These are phyloP conservation scores for Camellia oleifera DNA, from an alignment of 179 eudicot species.

Conservation along the genomic window DNA sequence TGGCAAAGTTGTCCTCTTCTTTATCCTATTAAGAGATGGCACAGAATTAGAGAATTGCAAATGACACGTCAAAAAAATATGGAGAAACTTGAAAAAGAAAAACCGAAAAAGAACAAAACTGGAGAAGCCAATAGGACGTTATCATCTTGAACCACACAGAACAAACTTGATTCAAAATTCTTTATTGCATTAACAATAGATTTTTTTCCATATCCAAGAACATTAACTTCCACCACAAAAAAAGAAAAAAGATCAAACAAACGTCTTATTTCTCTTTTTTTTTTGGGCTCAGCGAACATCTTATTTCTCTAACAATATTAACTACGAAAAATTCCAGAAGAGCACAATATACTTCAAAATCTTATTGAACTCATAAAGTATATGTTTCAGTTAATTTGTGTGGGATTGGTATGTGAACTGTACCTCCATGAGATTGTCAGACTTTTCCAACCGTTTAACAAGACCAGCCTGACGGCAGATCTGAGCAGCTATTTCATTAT, in stretches of 20 bases:
- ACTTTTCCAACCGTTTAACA: slow-evolving; percentile 92
- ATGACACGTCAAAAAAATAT: background rate
- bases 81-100: background rate
- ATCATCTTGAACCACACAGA: slow-evolving; percentile 2
- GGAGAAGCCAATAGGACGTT: background rate
- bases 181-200: background rate
- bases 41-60: background rate
- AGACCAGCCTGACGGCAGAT: slow-evolving; percentile 99
- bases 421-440: slow-evolving; percentile 85
- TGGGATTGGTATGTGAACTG: background rate
- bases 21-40: slow-evolving; percentile 40
- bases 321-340: background rate
- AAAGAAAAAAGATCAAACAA: background rate
- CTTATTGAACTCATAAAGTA: background rate
- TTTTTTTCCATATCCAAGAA: background rate
- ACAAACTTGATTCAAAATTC: background rate
- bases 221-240: background rate
- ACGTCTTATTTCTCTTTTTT: background rate
- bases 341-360: background rate
- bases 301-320: background rate
- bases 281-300: no score
- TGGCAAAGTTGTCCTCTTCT: slow-evolving; percentile 97
- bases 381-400: background rate
- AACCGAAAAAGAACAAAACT: background rate
- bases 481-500: slow-evolving; percentile 99